phyloP scores from a whole-genome alignment of 2,329 filamentous ascomycete genomes.

The Chaetomiaceae sp. region DNA sequence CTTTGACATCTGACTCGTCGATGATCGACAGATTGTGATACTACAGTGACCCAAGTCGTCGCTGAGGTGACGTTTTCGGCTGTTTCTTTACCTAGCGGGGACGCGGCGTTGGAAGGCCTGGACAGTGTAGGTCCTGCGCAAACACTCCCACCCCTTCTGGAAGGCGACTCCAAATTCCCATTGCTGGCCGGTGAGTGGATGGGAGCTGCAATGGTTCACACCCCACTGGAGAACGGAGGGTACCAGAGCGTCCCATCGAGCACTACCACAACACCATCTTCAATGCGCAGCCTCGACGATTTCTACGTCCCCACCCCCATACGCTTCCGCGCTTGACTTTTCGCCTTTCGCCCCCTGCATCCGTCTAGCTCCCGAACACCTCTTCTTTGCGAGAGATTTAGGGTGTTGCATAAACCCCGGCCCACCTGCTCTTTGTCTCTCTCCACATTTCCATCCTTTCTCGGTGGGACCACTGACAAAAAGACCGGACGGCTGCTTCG shows the following conservation, averaged over 20 bases:
- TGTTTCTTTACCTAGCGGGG: background rate
- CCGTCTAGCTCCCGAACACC: constrained; percentile 4
- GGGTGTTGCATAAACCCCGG: constrained; percentile 1
- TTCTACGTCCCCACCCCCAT: constrained; percentile 8
- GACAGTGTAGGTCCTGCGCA: constrained; percentile 8
- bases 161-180: constrained; percentile 18
- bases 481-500: constrained; percentile 6
- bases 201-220: constrained; percentile 20
- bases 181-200: constrained; percentile 18
- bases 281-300: background rate
- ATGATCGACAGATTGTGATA: too few relatives aligned
- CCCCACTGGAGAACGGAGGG: constrained; percentile 16
- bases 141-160: background rate
- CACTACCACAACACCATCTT: constrained; percentile 13
- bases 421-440: constrained; percentile 18
- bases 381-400: background rate
- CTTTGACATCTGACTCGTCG: too few relatives aligned
- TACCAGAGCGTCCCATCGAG: constrained; percentile 6
- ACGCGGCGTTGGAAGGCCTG: background rate
- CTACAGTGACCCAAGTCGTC: background rate
- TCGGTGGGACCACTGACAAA: constrained; percentile 12
- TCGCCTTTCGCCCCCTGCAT: constrained; percentile 16
- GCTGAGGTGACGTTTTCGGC: constrained; percentile 2
- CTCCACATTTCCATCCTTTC: constrained; percentile 2
- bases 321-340: background rate